A percentile compares a stretch with the other conserved stretches of the same genome.
These are phyloP conservation scores for Karstenula rhodostoma DNA, from an alignment of 2,329 filamentous ascomycete genomes.

Conservation along the genomic window DNA sequence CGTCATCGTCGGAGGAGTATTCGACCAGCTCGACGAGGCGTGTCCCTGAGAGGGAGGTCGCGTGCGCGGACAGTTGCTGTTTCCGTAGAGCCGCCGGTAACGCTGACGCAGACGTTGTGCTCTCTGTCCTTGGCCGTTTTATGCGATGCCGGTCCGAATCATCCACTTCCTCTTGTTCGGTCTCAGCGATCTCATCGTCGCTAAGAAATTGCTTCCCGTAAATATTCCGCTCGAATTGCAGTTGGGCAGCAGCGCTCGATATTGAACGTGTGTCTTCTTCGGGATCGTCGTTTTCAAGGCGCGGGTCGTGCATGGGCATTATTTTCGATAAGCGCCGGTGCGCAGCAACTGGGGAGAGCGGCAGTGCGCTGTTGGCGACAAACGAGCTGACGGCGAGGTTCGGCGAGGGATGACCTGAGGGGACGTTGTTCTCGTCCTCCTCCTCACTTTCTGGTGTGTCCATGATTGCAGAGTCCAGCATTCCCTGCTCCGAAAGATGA, in stretches of 20 bases:
- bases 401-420: slow-evolving; percentile 27
- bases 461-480: not conserved
- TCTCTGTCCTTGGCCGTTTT: slow-evolving; percentile 29
- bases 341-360: slow-evolving; percentile 26
- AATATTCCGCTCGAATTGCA: slow-evolving; percentile 16
- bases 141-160: slow-evolving; percentile 10
- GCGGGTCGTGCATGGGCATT: slow-evolving; percentile 14
- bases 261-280: slow-evolving; percentile 20
- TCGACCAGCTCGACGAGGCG: not conserved
- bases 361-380: slow-evolving; percentile 42
- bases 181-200: not conserved
- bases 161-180: not conserved
- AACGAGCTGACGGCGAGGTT: slow-evolving; percentile 38
- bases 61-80: not conserved
- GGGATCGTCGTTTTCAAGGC: not conserved
- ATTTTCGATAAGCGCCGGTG: slow-evolving; percentile 15
- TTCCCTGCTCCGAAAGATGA: slow-evolving; percentile 24
- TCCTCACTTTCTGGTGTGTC: slow-evolving; percentile 23
- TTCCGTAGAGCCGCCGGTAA: not conserved
- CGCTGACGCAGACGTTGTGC: slow-evolving; percentile 4
- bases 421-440: slow-evolving; percentile 11
- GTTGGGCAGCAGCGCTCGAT: slow-evolving; percentile 23
- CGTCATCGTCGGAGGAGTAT: not conserved
- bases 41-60: not conserved
- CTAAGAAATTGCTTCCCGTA: not conserved